Evolutionary conservation across 129 eudicot genomes (phyloP).

Genomic region (Ambrosia trifida): DNA sequence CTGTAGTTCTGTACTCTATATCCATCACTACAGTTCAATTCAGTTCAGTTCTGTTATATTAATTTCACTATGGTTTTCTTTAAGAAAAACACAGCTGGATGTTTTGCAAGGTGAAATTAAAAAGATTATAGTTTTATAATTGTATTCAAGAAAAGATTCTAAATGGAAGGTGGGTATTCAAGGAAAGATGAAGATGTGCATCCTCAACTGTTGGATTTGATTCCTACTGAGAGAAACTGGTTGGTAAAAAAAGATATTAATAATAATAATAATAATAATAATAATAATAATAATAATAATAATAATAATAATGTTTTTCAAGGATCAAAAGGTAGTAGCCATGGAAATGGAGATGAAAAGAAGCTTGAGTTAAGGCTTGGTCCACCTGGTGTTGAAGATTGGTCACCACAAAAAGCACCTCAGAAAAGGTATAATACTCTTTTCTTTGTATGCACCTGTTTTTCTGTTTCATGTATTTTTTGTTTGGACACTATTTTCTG

Average conservation of each 20-base stretch:
- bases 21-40: slow-evolving; percentile 13
- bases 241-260: slow-evolving; percentile 27
- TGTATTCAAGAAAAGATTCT: neutral
- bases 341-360: slow-evolving; percentile 54
- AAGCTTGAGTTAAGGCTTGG: slow-evolving; percentile 87
- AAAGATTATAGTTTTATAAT: neutral
- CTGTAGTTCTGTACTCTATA: slow-evolving; percentile 8
- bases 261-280: neutral
- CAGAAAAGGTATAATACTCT: slow-evolving; percentile 75
- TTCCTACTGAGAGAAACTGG: slow-evolving; percentile 61
- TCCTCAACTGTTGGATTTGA: slow-evolving; percentile 67
- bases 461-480: slow-evolving; percentile 31
- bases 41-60: slow-evolving; percentile 36
- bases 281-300: too few species aligned
- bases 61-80: slow-evolving; percentile 15
- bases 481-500: slow-evolving; percentile 36
- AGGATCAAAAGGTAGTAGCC: slow-evolving; percentile 25
- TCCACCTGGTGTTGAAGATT: slow-evolving; percentile 75
- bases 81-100: slow-evolving; percentile 24
- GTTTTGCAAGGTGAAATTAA: slow-evolving; percentile 6
- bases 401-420: slow-evolving; percentile 66
- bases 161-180: slow-evolving; percentile 48
- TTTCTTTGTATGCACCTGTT: slow-evolving; percentile 28
- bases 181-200: slow-evolving; percentile 41
- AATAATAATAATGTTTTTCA: neutral